Evolutionary conservation across 768 basidiomycete genomes (phyloP).

Genomic region (Boletus reticuloceps): DNA sequence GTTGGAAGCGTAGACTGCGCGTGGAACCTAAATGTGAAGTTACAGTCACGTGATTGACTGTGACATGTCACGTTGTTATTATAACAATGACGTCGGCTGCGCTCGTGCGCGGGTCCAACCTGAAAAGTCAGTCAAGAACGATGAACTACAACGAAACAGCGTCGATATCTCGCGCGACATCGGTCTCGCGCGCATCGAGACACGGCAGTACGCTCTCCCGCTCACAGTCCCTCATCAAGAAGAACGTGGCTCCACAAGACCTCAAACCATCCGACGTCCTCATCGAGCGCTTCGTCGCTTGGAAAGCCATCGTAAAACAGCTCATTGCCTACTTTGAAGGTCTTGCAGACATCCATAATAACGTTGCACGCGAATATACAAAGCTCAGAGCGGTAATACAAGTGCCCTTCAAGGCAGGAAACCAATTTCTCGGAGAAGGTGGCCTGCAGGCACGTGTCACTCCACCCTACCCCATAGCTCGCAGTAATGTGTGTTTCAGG

Average conservation of each 20-base stretch:
- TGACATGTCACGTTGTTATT: constrained; percentile 19
- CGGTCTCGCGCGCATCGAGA: constrained; percentile 61
- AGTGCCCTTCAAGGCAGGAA: constrained; percentile 92
- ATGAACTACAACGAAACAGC: constrained; percentile 44
- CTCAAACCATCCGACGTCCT: constrained; percentile 92
- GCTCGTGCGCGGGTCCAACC: too few relatives aligned
- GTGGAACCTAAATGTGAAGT: not conserved
- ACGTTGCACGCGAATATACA: constrained; percentile 88
- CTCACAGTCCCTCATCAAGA: constrained; percentile 88
- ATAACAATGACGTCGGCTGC: constrained; percentile 27
- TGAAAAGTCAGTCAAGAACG: not conserved
- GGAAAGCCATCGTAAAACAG: constrained; percentile 97
- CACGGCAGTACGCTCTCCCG: constrained; percentile 74
- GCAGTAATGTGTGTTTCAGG: constrained; percentile 41
- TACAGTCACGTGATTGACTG: constrained; percentile 10
- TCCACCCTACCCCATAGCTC: not conserved
- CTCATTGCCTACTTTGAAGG: constrained; percentile 82
- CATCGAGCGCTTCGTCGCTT: constrained; percentile 90
- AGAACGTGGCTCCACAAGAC: constrained; percentile 88
- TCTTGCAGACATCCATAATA: constrained; percentile 84
- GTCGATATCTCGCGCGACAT: constrained; percentile 67
- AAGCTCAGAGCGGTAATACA: constrained; percentile 96
- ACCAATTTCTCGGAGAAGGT: constrained; percentile 98
- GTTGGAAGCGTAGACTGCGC: not conserved
- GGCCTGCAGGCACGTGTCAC: constrained; percentile 69